Evolutionary conservation across 352 stramenopile species (phyloP), one percentile per base, ranked within the genome.

Genomic region (Phytophthora sp.): DNA sequence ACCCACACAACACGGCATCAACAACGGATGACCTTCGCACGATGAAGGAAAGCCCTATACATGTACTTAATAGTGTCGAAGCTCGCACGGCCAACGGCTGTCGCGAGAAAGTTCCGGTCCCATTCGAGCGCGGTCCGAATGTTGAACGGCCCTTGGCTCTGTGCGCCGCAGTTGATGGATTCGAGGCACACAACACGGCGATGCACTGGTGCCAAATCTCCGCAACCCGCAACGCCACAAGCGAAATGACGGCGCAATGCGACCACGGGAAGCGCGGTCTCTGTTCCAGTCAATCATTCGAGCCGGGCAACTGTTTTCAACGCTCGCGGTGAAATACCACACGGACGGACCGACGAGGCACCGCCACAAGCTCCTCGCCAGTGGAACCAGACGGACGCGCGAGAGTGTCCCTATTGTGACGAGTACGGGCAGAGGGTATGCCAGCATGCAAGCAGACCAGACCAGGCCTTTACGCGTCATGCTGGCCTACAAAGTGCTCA

Each of bases 261-360:
- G 27, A 52, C 57, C 30, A 52, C 57, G 31, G 4, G 36, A 27
- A 52, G 38, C 49, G 30, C 41, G 4, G 47, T 39, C 29, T 54
- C 50, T 53, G 50, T 30, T 33, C 46, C 30, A 50, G 23, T 31
- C 29, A 42, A 45, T 49, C 39, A n/a, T 26, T 31, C 45, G 24
- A 47, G 4, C 11, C 21, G 24, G 47, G 39, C 61, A 69, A 58
- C 55, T 71, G 63, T 61, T 71, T 66, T 57, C 49, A 56, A 46
- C 63, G 55, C 55, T 33, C 23, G 38, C 31, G 39, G 47, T 45
- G 39, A 16, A 71, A 57, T 61, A 71, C 47, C 63, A 71, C 63
- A 61, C 47, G 55, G 26, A 31, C 21, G 31, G 31, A 18, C 20
- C 26, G 50, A 62, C 36, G 45, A 53, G 26, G 45, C 60, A 64